phyloP scores from a whole-genome alignment of 1,284 basidiomycete genomes.

The Puccinia triticina region DNA sequence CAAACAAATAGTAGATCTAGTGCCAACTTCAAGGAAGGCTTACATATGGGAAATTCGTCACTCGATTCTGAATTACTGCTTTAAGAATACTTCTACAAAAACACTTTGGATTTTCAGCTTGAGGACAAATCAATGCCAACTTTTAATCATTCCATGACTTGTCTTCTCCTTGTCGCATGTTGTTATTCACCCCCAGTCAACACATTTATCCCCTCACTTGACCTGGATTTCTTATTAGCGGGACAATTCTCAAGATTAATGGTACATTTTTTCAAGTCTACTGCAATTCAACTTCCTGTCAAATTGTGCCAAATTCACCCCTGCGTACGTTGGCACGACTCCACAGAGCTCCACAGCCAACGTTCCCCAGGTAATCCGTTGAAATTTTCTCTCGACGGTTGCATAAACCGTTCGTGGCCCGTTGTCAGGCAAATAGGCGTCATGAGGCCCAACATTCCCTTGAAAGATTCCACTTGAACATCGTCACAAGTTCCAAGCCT shows the following conservation, averaged over 20 bases:
- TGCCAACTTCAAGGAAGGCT: constrained; percentile 40
- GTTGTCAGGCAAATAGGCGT: too few species aligned
- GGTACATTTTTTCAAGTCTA: background rate
- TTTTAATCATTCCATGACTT: constrained; percentile 26
- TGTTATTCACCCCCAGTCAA: background rate
- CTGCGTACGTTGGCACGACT: too few species aligned
- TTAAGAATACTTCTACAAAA: constrained; percentile 28
- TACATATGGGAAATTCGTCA: constrained; percentile 42
- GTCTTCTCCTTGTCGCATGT: constrained; percentile 1
- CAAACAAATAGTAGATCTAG: constrained; percentile 39
- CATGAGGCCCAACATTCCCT: too few species aligned
- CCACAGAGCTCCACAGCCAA: too few species aligned
- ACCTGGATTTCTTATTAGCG: background rate
- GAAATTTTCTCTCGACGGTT: too few species aligned
- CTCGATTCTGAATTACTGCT: constrained; percentile 29
- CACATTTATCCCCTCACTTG: background rate
- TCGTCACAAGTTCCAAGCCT: too few species aligned
- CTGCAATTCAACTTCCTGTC: too few species aligned
- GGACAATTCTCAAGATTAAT: background rate
- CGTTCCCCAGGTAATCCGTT: too few species aligned
- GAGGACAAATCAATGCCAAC: constrained; percentile 44
- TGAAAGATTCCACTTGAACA: too few species aligned
- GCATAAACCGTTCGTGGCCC: too few species aligned
- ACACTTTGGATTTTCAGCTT: constrained; percentile 38
- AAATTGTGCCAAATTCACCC: too few species aligned